phyloP scores from a whole-genome alignment of 1,284 basidiomycete genomes.

The Cryptococcus wingfieldii region DNA sequence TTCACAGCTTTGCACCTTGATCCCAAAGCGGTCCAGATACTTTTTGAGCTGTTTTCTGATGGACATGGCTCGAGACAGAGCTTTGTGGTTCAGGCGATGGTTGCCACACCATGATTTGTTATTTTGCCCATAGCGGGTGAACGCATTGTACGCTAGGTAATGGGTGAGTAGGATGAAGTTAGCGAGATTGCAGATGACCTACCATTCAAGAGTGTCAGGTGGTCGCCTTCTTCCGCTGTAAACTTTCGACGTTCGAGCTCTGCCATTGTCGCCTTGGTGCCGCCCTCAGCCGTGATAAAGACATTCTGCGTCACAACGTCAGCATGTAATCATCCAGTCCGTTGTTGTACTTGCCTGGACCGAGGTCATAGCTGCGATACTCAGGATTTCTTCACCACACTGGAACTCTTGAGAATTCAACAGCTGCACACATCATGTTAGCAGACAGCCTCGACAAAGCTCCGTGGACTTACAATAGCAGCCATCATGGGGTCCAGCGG shows the following conservation, averaged over 20 bases:
- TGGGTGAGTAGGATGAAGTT: not conserved
- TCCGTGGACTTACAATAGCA: conserved; percentile 51
- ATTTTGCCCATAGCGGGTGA: conserved; percentile 72
- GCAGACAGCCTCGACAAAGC: not conserved
- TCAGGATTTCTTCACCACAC: conserved; percentile 90
- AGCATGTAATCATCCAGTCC: not conserved
- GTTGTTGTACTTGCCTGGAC: conserved; percentile 62
- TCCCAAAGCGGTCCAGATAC: conserved; percentile 80
- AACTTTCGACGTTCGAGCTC: conserved; percentile 91
- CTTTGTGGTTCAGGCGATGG: conserved; percentile 88
- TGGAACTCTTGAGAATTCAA: conserved; percentile 75
- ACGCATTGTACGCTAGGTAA: conserved; percentile 78
- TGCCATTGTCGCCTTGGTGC: conserved; percentile 73
- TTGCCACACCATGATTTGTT: conserved; percentile 81
- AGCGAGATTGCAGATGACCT: conserved; percentile 14
- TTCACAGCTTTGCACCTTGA: conserved; percentile 73
- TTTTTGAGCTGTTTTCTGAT: conserved; percentile 89
- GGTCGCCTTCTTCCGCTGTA: conserved; percentile 95
- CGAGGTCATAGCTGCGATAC: conserved; percentile 91
- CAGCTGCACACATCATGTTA: conserved; percentile 55
- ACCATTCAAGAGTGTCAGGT: conserved; percentile 87
- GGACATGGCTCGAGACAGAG: conserved; percentile 83
- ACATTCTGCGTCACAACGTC: conserved; percentile 59
- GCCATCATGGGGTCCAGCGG: conserved; percentile 57
- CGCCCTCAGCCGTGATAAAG: conserved; percentile 75